Base-by-base conservation (phyloP, 2,329 filamentous ascomycete genomes). In the Claviceps digitariae region DNA sequence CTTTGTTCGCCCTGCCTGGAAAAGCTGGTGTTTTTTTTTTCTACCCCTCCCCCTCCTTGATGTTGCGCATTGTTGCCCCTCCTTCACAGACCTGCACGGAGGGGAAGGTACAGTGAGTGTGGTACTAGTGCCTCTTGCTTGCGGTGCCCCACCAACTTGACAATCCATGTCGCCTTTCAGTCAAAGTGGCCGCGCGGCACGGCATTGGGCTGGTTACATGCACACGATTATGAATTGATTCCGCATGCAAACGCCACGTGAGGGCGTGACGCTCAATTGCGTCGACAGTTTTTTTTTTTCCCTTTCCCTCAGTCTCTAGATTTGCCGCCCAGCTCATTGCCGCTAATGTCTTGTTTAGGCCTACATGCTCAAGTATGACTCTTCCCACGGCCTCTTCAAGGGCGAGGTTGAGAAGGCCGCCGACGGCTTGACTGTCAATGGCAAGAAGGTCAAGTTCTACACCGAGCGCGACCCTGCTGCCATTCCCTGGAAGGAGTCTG, bases 291-390 rank as follows among this genome's bases (percentile, higher is more conserved):
- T 7, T 31, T 34, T 23, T 31, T 3, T 8, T 23, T 45, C 17
- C 12, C 31, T 10, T 34, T 2, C 0, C 17, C 25, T n/a, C n/a
- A n/a, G n/a, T n/a, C n/a, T 34, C 40, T 9, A 25, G 10, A 55
- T 54, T 54, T 34, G 52, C 25, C 25, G 41, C 4, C 29, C 12
- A 20, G 23, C 29, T 53, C 41, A 47, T 17, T 12, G 54, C 50
- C 46, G 52, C 52, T 43, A 34, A 56, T 20, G n/a, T 49, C 17
- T 6, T 17, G 4, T 25, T 20, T 29, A 95, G 90, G 88, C 87
- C 71, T 97, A 97, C 84, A 97, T 97, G 93, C 86, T 98, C 78
- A 94, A 95, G 82, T 97, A 97, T 74, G 93, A 98, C 81, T 90
- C 87, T 66, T 90, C 87, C 73, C 93, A 98, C 83, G 93, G 93